phyloP scores from a whole-genome alignment of 352 stramenopile species.

The Phytophthora agathidicida region DNA sequence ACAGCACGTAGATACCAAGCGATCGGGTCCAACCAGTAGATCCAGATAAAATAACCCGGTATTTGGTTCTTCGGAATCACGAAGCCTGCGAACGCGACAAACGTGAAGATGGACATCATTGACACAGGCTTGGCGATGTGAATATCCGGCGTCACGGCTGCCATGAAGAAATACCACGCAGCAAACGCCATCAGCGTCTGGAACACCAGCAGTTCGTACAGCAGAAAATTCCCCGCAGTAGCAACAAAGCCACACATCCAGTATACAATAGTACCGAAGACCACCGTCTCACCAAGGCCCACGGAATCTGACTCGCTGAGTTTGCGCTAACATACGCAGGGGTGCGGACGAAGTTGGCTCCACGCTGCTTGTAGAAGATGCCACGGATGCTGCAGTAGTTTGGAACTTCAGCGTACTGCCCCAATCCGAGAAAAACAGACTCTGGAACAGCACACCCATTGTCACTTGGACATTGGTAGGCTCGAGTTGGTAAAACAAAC shows the following conservation, averaged over 20 bases:
- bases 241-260: slow-evolving; percentile 78
- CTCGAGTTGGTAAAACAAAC: slow-evolving; percentile 60
- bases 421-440: slow-evolving; percentile 80
- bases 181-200: slow-evolving; percentile 61
- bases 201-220: slow-evolving; percentile 50
- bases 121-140: slow-evolving; percentile 59
- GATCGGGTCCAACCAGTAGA: slow-evolving; percentile 81
- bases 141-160: slow-evolving; percentile 42
- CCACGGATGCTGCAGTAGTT: slow-evolving; percentile 68
- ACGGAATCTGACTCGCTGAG: slow-evolving; percentile 49
- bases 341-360: slow-evolving; percentile 78
- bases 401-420: slow-evolving; percentile 75
- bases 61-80: slow-evolving; percentile 59
- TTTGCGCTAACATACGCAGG: slow-evolving; percentile 73
- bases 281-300: slow-evolving; percentile 68
- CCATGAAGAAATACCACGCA: slow-evolving; percentile 66
- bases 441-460: slow-evolving; percentile 90
- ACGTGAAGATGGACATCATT: slow-evolving; percentile 65
- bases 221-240: slow-evolving; percentile 22
- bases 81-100: slow-evolving; percentile 69
- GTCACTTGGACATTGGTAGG: slow-evolving; percentile 52
- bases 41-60: slow-evolving; percentile 64
- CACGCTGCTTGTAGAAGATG: slow-evolving; percentile 66
- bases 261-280: slow-evolving; percentile 88
- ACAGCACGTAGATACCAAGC: slow-evolving; percentile 59